Conservation (phyloP, 164 flowering plant genomes). For the Euptelea pleiosperma region DNA sequence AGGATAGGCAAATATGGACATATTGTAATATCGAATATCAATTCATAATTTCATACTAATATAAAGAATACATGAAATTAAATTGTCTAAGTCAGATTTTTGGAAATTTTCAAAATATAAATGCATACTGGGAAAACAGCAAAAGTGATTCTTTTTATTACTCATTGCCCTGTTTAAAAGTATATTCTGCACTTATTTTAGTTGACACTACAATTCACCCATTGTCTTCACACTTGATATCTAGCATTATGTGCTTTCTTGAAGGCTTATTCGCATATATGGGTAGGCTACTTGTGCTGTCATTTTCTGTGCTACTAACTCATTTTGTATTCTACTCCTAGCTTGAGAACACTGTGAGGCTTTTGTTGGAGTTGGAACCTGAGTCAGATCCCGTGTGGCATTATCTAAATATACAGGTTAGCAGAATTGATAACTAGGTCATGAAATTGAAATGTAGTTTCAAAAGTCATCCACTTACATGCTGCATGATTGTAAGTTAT, state of each 20-base stretch:
- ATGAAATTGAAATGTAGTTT: not conserved
- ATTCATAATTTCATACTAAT: too few relatives aligned
- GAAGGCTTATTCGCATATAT: not conserved
- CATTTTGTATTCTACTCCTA: constrained; percentile 28
- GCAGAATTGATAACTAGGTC: constrained; percentile 11
- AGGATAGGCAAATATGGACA: too few relatives aligned
- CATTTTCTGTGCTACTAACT: constrained; percentile 5
- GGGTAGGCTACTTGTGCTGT: not conserved
- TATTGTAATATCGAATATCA: too few relatives aligned
- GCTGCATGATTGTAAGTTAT: not conserved
- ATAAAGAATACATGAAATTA: too few relatives aligned
- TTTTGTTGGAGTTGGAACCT: constrained; percentile 95
- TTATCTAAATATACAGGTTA: constrained; percentile 91
- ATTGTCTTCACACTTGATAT: not conserved
- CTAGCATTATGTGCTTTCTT: constrained; percentile 1
- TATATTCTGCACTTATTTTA: too few relatives aligned
- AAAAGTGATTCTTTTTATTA: too few relatives aligned
- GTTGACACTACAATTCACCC: too few relatives aligned
- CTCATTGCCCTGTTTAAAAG: too few relatives aligned
- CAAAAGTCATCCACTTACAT: not conserved
- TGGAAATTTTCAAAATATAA: too few relatives aligned
- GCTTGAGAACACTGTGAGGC: constrained; percentile 96
- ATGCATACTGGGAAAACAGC: too few relatives aligned
- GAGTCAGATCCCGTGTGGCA: constrained; percentile 99
- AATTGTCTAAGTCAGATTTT: too few relatives aligned